Percentiles rank a stretch among this genome's conserved stretches.
phyloP scores from a whole-genome alignment of 2,329 filamentous ascomycete genomes.

The Alternaria ethzedia region DNA sequence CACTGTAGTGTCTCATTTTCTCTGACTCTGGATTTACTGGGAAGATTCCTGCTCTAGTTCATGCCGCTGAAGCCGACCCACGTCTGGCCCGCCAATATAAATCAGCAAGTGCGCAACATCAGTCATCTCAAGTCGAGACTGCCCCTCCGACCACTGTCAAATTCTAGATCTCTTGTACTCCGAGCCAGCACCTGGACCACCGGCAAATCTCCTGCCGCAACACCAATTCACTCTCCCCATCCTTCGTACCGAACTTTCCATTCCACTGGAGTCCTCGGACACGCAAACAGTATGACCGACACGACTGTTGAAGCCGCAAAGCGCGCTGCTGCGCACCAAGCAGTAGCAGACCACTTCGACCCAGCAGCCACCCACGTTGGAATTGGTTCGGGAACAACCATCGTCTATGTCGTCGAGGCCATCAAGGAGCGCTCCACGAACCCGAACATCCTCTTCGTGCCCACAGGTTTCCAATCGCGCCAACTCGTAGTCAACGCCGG shows the following conservation, averaged over 20 bases:
- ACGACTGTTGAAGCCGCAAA: conserved; percentile 71
- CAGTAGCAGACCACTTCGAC: conserved; percentile 74
- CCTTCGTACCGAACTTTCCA: conserved; percentile 4
- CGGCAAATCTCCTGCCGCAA: neutral
- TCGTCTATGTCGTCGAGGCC: conserved; percentile 84
- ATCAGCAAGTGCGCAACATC: conserved; percentile 36
- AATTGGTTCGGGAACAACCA: conserved; percentile 82
- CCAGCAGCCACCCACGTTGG: conserved; percentile 70
- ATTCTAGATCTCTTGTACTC: conserved; percentile 5
- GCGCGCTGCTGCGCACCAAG: conserved; percentile 73
- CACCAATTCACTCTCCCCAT: neutral
- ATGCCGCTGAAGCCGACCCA: conserved; percentile 20
- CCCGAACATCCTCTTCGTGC: conserved; percentile 77
- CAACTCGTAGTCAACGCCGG: conserved; percentile 83
- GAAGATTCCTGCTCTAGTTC: neutral
- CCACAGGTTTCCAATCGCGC: conserved; percentile 89
- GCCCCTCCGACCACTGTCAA: conserved; percentile 25
- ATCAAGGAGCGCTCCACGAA: conserved; percentile 60
- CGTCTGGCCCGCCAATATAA: conserved; percentile 22
- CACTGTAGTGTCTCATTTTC: neutral
- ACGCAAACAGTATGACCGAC: conserved; percentile 38
- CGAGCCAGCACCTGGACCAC: conserved; percentile 4
- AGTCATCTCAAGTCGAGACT: conserved; percentile 34
- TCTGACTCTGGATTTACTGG: neutral
- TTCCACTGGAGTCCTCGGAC: conserved; percentile 7